Evolutionary conservation across 2,329 filamentous ascomycete genomes (phyloP), one percentile per base, ranked within the genome.

Genomic region (Ophiostoma piceae): DNA sequence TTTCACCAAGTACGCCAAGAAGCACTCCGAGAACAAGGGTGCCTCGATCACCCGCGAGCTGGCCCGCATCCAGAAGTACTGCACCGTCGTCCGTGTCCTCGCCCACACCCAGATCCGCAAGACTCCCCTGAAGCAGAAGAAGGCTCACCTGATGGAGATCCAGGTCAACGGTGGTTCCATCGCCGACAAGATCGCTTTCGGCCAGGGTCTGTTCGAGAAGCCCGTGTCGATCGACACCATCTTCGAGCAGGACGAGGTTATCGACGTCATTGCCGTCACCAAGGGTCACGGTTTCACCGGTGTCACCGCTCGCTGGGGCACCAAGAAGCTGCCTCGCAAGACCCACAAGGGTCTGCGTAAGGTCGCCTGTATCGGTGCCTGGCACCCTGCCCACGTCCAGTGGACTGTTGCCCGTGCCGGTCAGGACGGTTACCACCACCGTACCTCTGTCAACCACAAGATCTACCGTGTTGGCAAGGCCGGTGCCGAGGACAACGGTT

Each of bases 21-120:
- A 96, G 90, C 92, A 98, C 90, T 93, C 94, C 75, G 94, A 98
- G 87, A 90, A 85, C 86, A 91, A 84, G 84, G 94, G 92, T 79
- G 85, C 92, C 77, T 93, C 92, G 80, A 91, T 98, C 87, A 93
- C 91, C 83, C 92, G 92, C 81, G 95, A 99, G 85, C 90, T 99
- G 81, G 95, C 98, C 91, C 94, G 95, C 84, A 98, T 99, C 86
- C 97, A 97, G 92, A 98, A 98, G 88, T 99, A 99, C 92, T 97
- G 94, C 92, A 95, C 93, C 78, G 94, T 98, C 83, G 92, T 99
- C 87, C 95, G 95, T 84, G 89, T 99, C 77, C 94, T 99, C 82
- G 94, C 95, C 83, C 95, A 99, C 90, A 97, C 95, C 78, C 95
- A 99, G 87, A 94, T 98, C 88, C 90, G 90, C 89, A 94, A 96